Evolutionary conservation across 2,329 filamentous ascomycete species (phyloP).

Genomic region (Hansfordia pulvinata): DNA sequence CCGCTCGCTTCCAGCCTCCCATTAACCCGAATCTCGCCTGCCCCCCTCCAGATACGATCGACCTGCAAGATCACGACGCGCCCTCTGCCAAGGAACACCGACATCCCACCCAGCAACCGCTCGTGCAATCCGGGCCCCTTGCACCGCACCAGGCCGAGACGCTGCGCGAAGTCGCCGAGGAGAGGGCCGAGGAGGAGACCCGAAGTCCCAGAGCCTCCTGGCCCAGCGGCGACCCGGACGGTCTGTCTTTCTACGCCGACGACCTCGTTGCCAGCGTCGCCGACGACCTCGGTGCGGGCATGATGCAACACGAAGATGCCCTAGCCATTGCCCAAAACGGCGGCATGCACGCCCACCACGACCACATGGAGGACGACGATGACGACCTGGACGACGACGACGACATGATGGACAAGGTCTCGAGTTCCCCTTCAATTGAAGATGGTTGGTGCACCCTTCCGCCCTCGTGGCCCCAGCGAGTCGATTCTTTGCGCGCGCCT

Average conservation of each 20-base stretch:
- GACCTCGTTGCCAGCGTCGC: background rate
- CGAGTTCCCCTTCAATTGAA: conserved; percentile 95
- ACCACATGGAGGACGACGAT: conserved; percentile 52
- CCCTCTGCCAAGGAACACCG: conserved; percentile 78
- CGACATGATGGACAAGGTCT: conserved; percentile 97
- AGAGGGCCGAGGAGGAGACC: conserved; percentile 59
- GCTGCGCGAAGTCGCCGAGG: conserved; percentile 65
- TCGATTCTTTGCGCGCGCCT: conserved; percentile 25
- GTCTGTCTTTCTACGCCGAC: conserved; percentile 30
- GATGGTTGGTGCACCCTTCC: conserved; percentile 71
- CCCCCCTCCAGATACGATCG: conserved; percentile 64
- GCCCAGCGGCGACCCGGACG: conserved; percentile 25
- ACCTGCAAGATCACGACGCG: conserved; percentile 73
- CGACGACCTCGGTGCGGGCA: conserved; percentile 26
- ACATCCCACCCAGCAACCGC: conserved; percentile 34
- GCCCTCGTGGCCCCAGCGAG: conserved; percentile 26
- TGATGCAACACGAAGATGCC: conserved; percentile 38
- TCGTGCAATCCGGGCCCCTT: conserved; percentile 32
- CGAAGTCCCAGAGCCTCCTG: conserved; percentile 48
- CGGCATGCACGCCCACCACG: conserved; percentile 31
- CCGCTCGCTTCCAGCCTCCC: no score
- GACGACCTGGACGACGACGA: conserved; percentile 70
- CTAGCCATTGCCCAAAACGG: conserved; percentile 50
- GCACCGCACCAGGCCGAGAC: conserved; percentile 79
- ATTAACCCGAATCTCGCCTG: conserved; percentile 13